Base-by-base conservation (phyloP, 805 yeast species). In the Yamadazyma sp. region DNA sequence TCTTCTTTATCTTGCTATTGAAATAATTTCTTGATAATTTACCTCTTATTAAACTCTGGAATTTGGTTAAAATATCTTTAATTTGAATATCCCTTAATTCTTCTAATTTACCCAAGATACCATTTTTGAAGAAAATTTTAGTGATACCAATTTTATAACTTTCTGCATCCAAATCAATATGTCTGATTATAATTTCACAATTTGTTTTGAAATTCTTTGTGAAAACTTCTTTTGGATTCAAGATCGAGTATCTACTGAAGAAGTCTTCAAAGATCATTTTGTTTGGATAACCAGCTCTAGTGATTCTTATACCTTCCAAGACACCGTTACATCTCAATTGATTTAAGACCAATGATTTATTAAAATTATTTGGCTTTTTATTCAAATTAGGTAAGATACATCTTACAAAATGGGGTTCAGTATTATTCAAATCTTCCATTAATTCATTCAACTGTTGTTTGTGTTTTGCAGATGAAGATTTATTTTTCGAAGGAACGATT, bases 281-380 rank as follows among this genome's bases (percentile, higher is more conserved):
- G 58, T 93, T 93, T 4, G 99, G 99, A 58, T 83, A 93, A 2
- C 99, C 99, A 7, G 96, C 87, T 45, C 99, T 75, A 0, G 98
- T 96, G 40, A 93, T 93, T 58, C 98, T 75, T 20, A 93, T 93
- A 42, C 99, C 99, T 68, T 93, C 99, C 33, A 93, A 64, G 11
- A 93, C 99, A 74, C 99, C 99, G 53, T 93, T 93, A 53, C 98
- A 93, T 44, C 96, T 72, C 43, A 93, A 69, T 61, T 93, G 99
- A 34, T 85, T 91, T 29, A 93, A 65, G 6, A 93, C 95, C 16
- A 93, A 63, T 20, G 62, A 63, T 47, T 82, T 86, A 49, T 86
- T 87, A 50, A 93, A 84, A 24, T 69, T 64, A 27, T 75, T 76
- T 0, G 96, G 78, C 33, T 69, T 69, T 54, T 91, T 89, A 29